phyloP scores from a whole-genome alignment of 257 asterid genomes.

The Nicotiana noctiflora region DNA sequence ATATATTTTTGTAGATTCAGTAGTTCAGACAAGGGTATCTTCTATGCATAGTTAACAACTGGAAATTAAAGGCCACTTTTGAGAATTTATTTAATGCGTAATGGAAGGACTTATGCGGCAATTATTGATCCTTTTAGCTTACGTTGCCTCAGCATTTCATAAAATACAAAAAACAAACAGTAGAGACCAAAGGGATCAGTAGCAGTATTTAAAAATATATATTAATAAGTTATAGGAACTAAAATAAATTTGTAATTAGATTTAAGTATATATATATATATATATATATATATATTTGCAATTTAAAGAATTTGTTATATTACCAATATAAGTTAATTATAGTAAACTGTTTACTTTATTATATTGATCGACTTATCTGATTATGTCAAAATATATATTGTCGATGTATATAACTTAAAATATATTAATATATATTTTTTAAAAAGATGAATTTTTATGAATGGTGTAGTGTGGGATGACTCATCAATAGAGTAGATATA shows the following conservation, averaged over 20 bases:
- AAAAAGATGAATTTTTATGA: neutral
- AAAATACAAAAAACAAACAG: neutral
- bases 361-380: too few relatives aligned
- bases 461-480: conserved; percentile 43
- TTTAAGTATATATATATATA: too few relatives aligned
- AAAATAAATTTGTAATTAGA: neutral
- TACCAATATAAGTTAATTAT: too few relatives aligned
- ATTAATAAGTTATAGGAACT: neutral
- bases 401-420: too few relatives aligned
- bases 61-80: neutral
- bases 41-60: neutral
- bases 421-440: too few relatives aligned
- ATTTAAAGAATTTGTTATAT: too few relatives aligned
- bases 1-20: neutral
- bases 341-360: too few relatives aligned
- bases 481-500: conserved; percentile 16
- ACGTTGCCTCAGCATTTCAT: neutral
- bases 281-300: too few relatives aligned
- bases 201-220: neutral
- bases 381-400: too few relatives aligned
- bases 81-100: neutral
- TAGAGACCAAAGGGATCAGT: neutral
- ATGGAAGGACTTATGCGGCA: neutral
- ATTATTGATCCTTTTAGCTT: conserved; percentile 7
- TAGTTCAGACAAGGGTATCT: neutral